Evolutionary conservation across 495 filamentous ascomycete species (phyloP).

Genomic region (Penicillium robsamsonii): DNA sequence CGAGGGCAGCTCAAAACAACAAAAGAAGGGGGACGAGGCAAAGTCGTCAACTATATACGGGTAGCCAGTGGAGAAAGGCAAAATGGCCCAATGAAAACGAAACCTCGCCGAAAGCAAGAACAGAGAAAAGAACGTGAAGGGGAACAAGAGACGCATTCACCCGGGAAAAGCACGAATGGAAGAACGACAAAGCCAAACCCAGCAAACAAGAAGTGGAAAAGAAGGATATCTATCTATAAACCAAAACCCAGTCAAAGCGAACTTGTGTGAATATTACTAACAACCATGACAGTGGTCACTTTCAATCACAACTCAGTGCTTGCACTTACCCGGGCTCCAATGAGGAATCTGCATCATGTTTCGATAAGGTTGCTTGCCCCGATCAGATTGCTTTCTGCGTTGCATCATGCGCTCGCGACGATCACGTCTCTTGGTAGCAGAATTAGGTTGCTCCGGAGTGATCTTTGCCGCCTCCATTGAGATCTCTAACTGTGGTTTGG

Average conservation of each 20-base stretch:
- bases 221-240: neutral
- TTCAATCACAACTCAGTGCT: neutral
- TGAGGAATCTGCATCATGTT: constrained; percentile 26
- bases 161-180: neutral
- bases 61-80: neutral
- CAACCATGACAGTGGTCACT: neutral
- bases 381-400: constrained; percentile 8
- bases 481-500: neutral
- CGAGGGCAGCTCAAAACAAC: no score
- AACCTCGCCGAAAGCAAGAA: neutral
- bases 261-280: neutral
- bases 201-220: neutral
- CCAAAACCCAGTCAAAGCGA: neutral
- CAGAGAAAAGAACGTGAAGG: neutral
- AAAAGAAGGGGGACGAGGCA: neutral
- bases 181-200: neutral
- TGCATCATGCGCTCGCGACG: constrained; percentile 21
- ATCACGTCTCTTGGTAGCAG: constrained; percentile 28
- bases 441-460: constrained; percentile 24
- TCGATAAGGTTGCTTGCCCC: constrained; percentile 16
- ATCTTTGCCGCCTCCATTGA: neutral
- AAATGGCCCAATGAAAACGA: neutral
- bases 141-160: neutral
- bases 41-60: neutral
- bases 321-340: constrained; percentile 7